Base-by-base conservation (phyloP, 2,329 filamentous ascomycete genomes). In the Sporothrix brasiliensis region DNA sequence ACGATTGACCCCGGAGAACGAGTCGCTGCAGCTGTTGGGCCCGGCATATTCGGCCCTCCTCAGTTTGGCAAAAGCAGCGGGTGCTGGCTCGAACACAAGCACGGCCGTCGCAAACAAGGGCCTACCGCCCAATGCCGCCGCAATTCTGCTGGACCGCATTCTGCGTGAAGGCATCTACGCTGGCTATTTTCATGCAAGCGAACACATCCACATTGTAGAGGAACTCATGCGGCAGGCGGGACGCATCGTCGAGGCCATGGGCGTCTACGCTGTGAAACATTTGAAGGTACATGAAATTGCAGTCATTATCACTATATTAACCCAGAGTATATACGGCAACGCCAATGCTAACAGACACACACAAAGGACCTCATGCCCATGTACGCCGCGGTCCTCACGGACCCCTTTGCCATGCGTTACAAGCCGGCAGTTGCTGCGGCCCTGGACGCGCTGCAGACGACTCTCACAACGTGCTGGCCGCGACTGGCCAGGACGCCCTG, bases 1-100 rank as follows among this genome's bases (percentile, higher is more conserved):
- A 0, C 88, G 85, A 14, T 81, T 97, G 54, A 97, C 92, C 0
- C 88, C 91, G 0, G 90, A 92, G 75, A 77, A 84, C 0, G 91
- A 95, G 70, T 91, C 91, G 4, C 76, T 91, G 1, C 76, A 77
- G 1, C 80, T 97, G 3, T 84, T 97, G 0, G 76, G 79, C 6
- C 83, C 84, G 7, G 88, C 91, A 0, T 96, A 93, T 74, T 83
- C 85, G 9, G 88, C 89, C 1, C 82, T 97, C 3, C 80, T 91
- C 21, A 80, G 81, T 0, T 83, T 97, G 6, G 75, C 73, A 81
- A 72, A 79, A 74, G 71, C 78, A 27, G 73, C 34, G 60, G 70
- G 69, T 16, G 71, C 54, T 73, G 71, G 70, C 60, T 19, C 44
- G 14, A 0, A 30, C 1, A 16, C 49, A 6, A 49, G 14, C 44